Evolutionary conservation across 495 filamentous ascomycete genomes (phyloP).

Genomic region (Penicillium cinerascens): DNA sequence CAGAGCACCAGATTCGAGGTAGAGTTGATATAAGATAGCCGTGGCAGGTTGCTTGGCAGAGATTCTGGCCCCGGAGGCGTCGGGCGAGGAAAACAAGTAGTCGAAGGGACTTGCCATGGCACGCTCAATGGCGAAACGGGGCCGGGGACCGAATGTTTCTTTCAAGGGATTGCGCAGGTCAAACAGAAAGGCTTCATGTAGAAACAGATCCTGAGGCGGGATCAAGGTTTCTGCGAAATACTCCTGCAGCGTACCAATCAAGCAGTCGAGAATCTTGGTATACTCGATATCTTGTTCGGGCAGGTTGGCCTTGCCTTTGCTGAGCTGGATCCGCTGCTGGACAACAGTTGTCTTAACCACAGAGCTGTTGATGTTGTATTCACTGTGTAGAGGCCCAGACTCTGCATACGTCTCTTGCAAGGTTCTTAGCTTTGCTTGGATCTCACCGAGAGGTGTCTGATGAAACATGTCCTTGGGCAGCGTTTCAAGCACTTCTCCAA

Average conservation of each 20-base stretch:
- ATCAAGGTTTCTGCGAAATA: conserved; percentile 53
- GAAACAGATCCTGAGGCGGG: conserved; percentile 59
- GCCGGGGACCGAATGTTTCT: conserved; percentile 77
- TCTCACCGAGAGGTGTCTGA: conserved; percentile 15
- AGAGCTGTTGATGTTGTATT: conserved; percentile 67
- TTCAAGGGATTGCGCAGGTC: conserved; percentile 75
- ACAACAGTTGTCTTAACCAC: conserved; percentile 79
- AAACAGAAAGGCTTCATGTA: conserved; percentile 81
- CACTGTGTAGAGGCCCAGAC: conserved; percentile 60
- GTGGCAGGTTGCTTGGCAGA: conserved; percentile 69
- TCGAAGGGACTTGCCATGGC: conserved; percentile 78
- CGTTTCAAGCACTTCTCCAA: conserved; percentile 18
- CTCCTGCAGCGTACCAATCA: conserved; percentile 52
- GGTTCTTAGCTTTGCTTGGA: conserved; percentile 28
- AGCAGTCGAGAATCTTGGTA: conserved; percentile 64
- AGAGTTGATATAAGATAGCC: conserved; percentile 84
- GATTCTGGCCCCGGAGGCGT: conserved; percentile 30
- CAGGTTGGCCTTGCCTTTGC: conserved; percentile 70
- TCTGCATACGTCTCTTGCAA: conserved; percentile 38
- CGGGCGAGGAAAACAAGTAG: conserved; percentile 69
- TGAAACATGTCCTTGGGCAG: conserved; percentile 18
- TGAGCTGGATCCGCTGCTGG: conserved; percentile 81
- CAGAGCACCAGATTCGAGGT: conserved; percentile 80
- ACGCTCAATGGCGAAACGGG: conserved; percentile 74
- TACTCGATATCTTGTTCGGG: conserved; percentile 73